These are phyloP conservation scores for Xylaria sp. DNA, from an alignment of 2,329 filamentous ascomycete species.

Conservation along the genomic window DNA sequence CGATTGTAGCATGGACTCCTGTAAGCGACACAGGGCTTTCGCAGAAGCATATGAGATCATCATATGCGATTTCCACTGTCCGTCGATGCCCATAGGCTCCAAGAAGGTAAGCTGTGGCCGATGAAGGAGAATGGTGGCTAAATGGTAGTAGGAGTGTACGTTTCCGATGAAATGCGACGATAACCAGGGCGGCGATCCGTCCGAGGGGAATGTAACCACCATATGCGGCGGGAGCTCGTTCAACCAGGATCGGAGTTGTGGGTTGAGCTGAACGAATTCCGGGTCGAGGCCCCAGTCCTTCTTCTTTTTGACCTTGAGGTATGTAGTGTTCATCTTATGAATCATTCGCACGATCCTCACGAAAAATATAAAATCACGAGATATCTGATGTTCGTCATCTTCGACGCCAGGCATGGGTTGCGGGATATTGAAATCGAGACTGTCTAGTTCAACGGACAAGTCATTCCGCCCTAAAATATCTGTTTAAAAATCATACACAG, in stretches of 20 bases:
- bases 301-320: slow-evolving; percentile 75
- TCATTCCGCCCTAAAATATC: slow-evolving; percentile 75
- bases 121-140: slow-evolving; percentile 87
- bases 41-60: slow-evolving; percentile 85
- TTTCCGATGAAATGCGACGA: slow-evolving; percentile 90
- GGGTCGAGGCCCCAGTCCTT: slow-evolving; percentile 90
- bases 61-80: slow-evolving; percentile 90
- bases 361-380: slow-evolving; percentile 86
- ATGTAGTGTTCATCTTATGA: slow-evolving; percentile 78
- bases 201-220: slow-evolving; percentile 78
- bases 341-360: slow-evolving; percentile 82
- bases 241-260: slow-evolving; percentile 80
- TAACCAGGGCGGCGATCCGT: slow-evolving; percentile 85
- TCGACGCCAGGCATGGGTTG: slow-evolving; percentile 74
- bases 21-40: slow-evolving; percentile 84
- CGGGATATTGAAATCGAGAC: slow-evolving; percentile 78
- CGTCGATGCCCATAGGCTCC: slow-evolving; percentile 75
- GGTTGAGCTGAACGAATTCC: slow-evolving; percentile 81
- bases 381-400: slow-evolving; percentile 79
- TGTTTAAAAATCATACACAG: slow-evolving; percentile 21
- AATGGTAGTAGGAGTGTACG: slow-evolving; percentile 87
- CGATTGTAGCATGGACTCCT: slow-evolving; percentile 81
- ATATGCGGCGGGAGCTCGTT: slow-evolving; percentile 82
- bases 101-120: slow-evolving; percentile 85
- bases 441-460: slow-evolving; percentile 77